These are phyloP conservation scores for Amanita pallidorosea DNA, from an alignment of 768 basidiomycete genomes.

Conservation along the genomic window DNA sequence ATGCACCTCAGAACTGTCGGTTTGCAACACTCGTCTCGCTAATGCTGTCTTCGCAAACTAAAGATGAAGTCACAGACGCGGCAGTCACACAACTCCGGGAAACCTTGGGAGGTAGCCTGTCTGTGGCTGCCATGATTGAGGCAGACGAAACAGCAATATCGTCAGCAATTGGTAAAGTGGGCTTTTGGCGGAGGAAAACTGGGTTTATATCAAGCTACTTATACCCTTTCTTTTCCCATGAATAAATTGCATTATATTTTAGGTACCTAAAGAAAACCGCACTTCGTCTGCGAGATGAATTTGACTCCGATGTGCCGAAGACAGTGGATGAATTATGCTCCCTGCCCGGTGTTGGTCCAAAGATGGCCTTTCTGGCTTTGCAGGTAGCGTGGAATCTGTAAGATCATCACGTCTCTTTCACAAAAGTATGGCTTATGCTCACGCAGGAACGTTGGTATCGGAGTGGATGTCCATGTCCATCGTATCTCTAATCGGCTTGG, in stretches of 20 bases:
- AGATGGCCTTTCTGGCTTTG: conserved; percentile 86
- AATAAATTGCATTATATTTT: background rate
- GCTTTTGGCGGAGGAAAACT: conserved; percentile 87
- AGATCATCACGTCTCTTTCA: conserved; percentile 12
- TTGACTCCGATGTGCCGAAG: conserved; percentile 78
- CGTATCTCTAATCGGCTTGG: conserved; percentile 87
- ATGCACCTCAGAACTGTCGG: conserved; percentile 50
- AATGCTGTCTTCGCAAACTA: conserved; percentile 95
- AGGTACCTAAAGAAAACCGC: conserved; percentile 76
- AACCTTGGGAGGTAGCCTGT: conserved; percentile 71
- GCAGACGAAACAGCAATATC: conserved; percentile 57
- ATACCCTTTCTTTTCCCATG: background rate
- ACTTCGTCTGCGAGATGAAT: conserved; percentile 53
- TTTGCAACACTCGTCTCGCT: conserved; percentile 83
- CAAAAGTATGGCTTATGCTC: background rate
- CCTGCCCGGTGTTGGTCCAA: conserved; percentile 87
- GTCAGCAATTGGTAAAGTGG: conserved; percentile 78
- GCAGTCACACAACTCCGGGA: conserved; percentile 67
- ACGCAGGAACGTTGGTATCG: conserved; percentile 75
- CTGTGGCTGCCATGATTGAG: conserved; percentile 54
- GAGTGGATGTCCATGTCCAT: conserved; percentile 95
- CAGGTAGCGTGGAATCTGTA: conserved; percentile 82
- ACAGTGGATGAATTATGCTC: conserved; percentile 84
- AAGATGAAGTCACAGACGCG: conserved; percentile 78
- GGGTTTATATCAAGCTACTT: conserved; percentile 32